A percentile compares a stretch with the other conserved stretches of the same genome.
Conservation (phyloP, 345 rosid genomes). For the Lumnitzera littorea region DNA sequence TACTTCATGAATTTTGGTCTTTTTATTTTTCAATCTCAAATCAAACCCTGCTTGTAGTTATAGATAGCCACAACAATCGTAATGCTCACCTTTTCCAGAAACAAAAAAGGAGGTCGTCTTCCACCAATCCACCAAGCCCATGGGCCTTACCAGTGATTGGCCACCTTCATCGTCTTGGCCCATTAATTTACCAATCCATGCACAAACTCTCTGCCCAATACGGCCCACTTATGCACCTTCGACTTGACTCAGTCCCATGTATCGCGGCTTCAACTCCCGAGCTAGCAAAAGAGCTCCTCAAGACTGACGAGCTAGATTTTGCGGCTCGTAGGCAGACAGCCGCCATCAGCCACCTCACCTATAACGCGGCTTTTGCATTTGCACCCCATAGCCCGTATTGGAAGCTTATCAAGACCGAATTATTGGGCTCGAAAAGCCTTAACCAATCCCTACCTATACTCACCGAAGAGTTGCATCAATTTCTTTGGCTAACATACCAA, state of each 20-base stretch:
- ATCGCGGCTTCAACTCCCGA: slow-evolving; percentile 36
- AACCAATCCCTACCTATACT: slow-evolving; percentile 31
- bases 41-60: neutral
- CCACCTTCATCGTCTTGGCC: slow-evolving; percentile 42
- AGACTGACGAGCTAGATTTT: slow-evolving; percentile 28
- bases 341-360: slow-evolving; percentile 36
- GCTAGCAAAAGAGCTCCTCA: slow-evolving; percentile 26
- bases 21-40: neutral
- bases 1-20: too few species aligned
- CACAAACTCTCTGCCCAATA: slow-evolving; percentile 10
- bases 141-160: slow-evolving; percentile 33
- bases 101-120: neutral
- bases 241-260: slow-evolving; percentile 26
- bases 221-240: slow-evolving; percentile 30
- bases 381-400: slow-evolving; percentile 37
- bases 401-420: slow-evolving; percentile 41
- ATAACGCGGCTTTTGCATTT: slow-evolving; percentile 35
- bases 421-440: slow-evolving; percentile 28
- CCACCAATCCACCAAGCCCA: slow-evolving; percentile 43
- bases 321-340: slow-evolving; percentile 19
- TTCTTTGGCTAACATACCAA: slow-evolving; percentile 7
- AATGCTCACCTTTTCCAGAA: too few species aligned
- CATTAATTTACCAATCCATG: slow-evolving; percentile 32
- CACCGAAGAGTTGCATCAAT: slow-evolving; percentile 11
- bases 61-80: too few species aligned